Evolutionary conservation across 2,329 filamentous ascomycete species (phyloP).

Genomic region (Dactylonectria macrodidyma): DNA sequence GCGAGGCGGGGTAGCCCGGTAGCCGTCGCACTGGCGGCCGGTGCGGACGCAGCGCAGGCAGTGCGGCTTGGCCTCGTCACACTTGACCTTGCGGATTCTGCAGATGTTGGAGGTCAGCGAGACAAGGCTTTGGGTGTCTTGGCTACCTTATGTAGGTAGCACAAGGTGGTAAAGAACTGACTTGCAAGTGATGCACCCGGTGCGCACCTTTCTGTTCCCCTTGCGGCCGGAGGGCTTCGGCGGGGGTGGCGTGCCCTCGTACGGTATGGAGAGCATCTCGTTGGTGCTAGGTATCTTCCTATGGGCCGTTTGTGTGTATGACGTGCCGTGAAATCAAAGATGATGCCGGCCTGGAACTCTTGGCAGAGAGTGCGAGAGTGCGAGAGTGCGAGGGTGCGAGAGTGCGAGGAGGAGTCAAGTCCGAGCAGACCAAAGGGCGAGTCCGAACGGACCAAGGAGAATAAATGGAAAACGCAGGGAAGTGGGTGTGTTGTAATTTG

Average conservation of each 20-base stretch:
- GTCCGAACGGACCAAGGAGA: constrained; percentile 9
- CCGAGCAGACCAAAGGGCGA: neutral
- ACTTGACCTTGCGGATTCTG: constrained; percentile 70
- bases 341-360: neutral
- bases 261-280: constrained; percentile 15
- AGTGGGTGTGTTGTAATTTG: neutral
- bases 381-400: neutral
- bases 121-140: neutral
- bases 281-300: neutral
- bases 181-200: constrained; percentile 71
- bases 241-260: constrained; percentile 13
- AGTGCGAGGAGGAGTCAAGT: neutral
- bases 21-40: constrained; percentile 71
- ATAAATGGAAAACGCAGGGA: neutral
- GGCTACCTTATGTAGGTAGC: neutral
- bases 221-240: constrained; percentile 52
- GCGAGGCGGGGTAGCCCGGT: constrained; percentile 49
- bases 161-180: constrained; percentile 49
- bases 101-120: neutral
- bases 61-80: constrained; percentile 67
- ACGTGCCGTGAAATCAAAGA: neutral
- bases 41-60: constrained; percentile 69
- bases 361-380: neutral
- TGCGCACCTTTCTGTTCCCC: constrained; percentile 62
- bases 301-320: neutral